Percentiles rank a stretch among this genome's conserved stretches.
phyloP scores from a whole-genome alignment of 2,329 filamentous ascomycete genomes.

The Fusarium avenaceum region DNA sequence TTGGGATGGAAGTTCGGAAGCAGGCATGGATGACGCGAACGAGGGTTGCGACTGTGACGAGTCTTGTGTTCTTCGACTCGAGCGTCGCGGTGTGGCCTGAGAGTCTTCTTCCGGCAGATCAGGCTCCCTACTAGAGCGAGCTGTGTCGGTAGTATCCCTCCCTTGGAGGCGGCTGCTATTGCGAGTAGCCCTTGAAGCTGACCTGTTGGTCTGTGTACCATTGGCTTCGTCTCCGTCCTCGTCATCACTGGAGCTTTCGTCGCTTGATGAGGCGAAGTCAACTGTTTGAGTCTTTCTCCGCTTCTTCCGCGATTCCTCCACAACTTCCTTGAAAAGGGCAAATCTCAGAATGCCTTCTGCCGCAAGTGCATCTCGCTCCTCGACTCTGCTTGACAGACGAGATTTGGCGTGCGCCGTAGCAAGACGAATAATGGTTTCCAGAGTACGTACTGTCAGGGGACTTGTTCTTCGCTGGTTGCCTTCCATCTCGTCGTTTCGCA shows the following conservation, averaged over 20 bases:
- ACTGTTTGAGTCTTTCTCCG: constrained; percentile 77
- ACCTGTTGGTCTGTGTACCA: constrained; percentile 51
- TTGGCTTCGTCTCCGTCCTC: constrained; percentile 69
- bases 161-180: constrained; percentile 42
- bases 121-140: constrained; percentile 51
- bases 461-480: constrained; percentile 94
- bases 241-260: constrained; percentile 71
- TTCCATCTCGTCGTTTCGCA: constrained; percentile 96
- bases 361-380: constrained; percentile 87
- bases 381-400: constrained; percentile 86
- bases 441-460: constrained; percentile 94
- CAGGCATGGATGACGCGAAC: constrained; percentile 83
- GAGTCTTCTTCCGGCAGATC: constrained; percentile 58
- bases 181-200: constrained; percentile 51
- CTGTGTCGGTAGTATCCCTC: constrained; percentile 46
- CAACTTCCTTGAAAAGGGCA: constrained; percentile 96
- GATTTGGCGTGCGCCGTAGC: constrained; percentile 96
- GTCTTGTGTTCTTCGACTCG: constrained; percentile 56
- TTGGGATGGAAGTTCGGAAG: constrained; percentile 73
- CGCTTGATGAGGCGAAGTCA: constrained; percentile 70
- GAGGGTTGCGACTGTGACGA: constrained; percentile 67
- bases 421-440: constrained; percentile 98
- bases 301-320: constrained; percentile 85
- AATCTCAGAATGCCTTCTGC: constrained; percentile 93
- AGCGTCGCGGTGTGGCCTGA: constrained; percentile 58